phyloP scores from a whole-genome alignment of 495 filamentous ascomycete genomes.

The Hypomontagnella submonticulosa region DNA sequence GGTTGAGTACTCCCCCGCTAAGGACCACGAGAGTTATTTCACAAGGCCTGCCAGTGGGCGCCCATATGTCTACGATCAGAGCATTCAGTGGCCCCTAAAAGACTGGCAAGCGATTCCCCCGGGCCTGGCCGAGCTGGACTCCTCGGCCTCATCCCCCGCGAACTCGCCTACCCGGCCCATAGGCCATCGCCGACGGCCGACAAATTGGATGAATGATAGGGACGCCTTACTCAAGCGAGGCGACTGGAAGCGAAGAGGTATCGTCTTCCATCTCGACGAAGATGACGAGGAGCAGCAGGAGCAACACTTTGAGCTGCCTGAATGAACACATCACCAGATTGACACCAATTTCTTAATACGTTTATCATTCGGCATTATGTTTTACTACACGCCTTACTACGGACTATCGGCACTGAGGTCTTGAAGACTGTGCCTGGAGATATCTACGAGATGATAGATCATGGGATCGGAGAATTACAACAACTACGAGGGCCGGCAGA shows the following conservation, averaged over 20 bases:
- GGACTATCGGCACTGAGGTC: neutral
- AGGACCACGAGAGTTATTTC: conserved; percentile 41
- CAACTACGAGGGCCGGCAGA: neutral
- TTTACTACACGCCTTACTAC: conserved; percentile 16
- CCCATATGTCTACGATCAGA: conserved; percentile 39
- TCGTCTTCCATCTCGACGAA: conserved; percentile 55
- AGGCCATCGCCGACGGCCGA: conserved; percentile 36
- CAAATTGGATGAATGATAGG: conserved; percentile 45
- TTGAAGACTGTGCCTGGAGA: neutral
- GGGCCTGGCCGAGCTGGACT: conserved; percentile 38
- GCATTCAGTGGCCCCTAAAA: conserved; percentile 46
- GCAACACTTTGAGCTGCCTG: conserved; percentile 45
- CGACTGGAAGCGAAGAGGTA: conserved; percentile 61
- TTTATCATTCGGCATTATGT: neutral
- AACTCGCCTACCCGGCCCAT: conserved; percentile 16
- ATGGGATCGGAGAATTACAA: neutral
- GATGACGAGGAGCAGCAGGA: conserved; percentile 38
- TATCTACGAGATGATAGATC: neutral
- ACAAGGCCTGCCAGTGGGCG: conserved; percentile 15
- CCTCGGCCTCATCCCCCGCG: conserved; percentile 33
- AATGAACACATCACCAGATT: conserved; percentile 9
- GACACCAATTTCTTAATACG: neutral
- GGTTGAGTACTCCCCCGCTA: conserved; percentile 39
- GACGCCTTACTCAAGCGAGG: conserved; percentile 58
- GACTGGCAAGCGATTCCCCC: conserved; percentile 46